Evolutionary conservation across 1,139 yeast genomes (phyloP), one percentile per base, ranked within the genome.

Genomic region (Tardiomyces blankii): DNA sequence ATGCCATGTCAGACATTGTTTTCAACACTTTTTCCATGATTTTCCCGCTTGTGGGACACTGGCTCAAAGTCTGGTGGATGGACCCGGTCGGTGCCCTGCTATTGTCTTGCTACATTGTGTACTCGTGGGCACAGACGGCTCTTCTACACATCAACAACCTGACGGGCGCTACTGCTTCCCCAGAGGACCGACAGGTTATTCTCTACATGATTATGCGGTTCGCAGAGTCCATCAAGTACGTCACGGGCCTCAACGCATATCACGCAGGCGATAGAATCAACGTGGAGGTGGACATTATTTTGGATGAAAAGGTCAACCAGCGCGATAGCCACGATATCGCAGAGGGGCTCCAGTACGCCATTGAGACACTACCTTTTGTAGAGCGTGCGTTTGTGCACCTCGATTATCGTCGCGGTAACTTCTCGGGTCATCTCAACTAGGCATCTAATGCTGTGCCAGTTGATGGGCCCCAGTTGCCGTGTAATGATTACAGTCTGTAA

Each of bases 361-460:
- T 84, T 39, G 93, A 84, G 55, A 78, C 88, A 0, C 66, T 84
- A 46, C 88, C 91, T 0, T 75, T 71, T 63, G 88, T 84, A 2
- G 91, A 83, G 59, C 69, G 94, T 45, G 88, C 91, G 2, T 84
- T 80, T 68, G 93, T 83, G 12, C 94, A 84, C 59, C 72, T 84
- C 39, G 94, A 84, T 56, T 83, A 83, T 47, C 54, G 69, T 18
- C 52, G 63, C 9, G 69, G 65, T n/a, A 65, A 65, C 49, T 65
- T 61, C 50, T 58, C 66, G 3, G 69, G 69, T 16, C 69, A 65
- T 47, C 43, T 62, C 12, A 55, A 54, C 35, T 55, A 46, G 35
- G 16, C 27, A 12, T 13, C 19, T 25, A 19, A 3, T 39, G 18
- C 41, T 13, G 35, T 5, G 25, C 7, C 25, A 21, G 7, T n/a